phyloP scores from a whole-genome alignment of 176 grass and related monocot genomes.

The Raddia guianensis region DNA sequence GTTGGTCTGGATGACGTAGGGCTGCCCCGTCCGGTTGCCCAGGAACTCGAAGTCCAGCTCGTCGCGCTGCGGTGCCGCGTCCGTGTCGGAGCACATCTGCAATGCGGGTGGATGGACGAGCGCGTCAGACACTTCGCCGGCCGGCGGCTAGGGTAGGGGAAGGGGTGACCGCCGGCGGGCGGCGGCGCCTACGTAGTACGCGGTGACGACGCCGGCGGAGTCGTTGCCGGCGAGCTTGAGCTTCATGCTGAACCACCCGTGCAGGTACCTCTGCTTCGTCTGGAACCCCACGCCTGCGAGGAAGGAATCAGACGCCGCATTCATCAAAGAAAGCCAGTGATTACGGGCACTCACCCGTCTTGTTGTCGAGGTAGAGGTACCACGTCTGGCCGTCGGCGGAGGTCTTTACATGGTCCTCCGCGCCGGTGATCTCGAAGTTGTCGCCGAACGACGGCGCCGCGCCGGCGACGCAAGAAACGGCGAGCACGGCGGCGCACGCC shows the following conservation, averaged over 20 bases:
- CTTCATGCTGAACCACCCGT: slow-evolving; percentile 99
- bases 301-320: too few relatives aligned
- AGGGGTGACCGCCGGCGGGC: too few relatives aligned
- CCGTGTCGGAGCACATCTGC: slow-evolving; percentile 96
- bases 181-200: slow-evolving; percentile 68
- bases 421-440: slow-evolving; percentile 84
- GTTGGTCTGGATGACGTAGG: slow-evolving; percentile 98
- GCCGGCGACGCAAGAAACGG: not conserved
- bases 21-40: slow-evolving; percentile 89
- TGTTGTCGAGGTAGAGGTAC: slow-evolving; percentile 93
- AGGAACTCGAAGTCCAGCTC: slow-evolving; percentile 99
- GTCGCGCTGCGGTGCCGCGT: slow-evolving; percentile 72
- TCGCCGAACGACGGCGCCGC: slow-evolving; percentile 63
- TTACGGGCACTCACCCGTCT: slow-evolving; percentile 51
- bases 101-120: not conserved
- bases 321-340: too few relatives aligned
- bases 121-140: not conserved
- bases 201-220: slow-evolving; percentile 94
- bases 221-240: slow-evolving; percentile 93
- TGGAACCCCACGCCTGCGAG: slow-evolving; percentile 82
- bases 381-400: slow-evolving; percentile 94
- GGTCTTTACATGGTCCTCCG: slow-evolving; percentile 82
- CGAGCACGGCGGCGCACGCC: not conserved
- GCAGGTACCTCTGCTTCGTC: slow-evolving; percentile 73
- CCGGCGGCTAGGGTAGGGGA: not conserved